A percentile compares a stretch with the other conserved stretches of the same genome.
Conservation (phyloP, 2,329 filamentous ascomycete species). For the Sarocladiaceae sp. region DNA sequence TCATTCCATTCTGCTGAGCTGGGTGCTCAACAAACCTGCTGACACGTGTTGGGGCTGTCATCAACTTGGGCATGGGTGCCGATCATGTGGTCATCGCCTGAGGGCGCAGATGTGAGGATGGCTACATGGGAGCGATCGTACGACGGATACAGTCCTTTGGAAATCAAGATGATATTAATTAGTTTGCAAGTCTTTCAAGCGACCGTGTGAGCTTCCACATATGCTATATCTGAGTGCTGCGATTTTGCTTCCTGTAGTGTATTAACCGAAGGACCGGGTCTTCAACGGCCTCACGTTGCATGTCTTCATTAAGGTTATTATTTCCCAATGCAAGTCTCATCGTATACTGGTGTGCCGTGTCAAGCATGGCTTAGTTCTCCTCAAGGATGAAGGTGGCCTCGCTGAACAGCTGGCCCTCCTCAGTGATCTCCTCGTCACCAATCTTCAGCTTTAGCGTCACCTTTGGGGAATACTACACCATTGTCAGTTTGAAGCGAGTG, state of each 20-base stretch:
- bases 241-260: neutral
- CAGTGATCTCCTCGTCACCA: slow-evolving; percentile 69
- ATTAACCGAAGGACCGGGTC: slow-evolving; percentile 1
- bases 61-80: slow-evolving; percentile 1
- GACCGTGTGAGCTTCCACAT: no score
- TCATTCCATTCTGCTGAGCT: no score
- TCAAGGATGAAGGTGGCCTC: slow-evolving; percentile 96
- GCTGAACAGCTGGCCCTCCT: slow-evolving; percentile 73
- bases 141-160: no score
- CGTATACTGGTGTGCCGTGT: no score
- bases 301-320: slow-evolving; percentile 2
- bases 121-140: neutral
- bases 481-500: neutral
- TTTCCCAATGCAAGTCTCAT: neutral
- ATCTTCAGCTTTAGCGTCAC: slow-evolving; percentile 76
- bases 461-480: slow-evolving; percentile 60
- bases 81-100: slow-evolving; percentile 3
- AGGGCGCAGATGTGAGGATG: no score
- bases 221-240: neutral
- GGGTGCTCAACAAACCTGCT: slow-evolving; percentile 8
- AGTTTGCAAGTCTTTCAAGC: no score
- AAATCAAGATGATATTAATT: no score
- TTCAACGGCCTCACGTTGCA: neutral
- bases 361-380: slow-evolving; percentile 16
- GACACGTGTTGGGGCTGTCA: slow-evolving; percentile 8